Conservation (phyloP, 257 asterid genomes). For the Fraxinus quadrangulata region DNA sequence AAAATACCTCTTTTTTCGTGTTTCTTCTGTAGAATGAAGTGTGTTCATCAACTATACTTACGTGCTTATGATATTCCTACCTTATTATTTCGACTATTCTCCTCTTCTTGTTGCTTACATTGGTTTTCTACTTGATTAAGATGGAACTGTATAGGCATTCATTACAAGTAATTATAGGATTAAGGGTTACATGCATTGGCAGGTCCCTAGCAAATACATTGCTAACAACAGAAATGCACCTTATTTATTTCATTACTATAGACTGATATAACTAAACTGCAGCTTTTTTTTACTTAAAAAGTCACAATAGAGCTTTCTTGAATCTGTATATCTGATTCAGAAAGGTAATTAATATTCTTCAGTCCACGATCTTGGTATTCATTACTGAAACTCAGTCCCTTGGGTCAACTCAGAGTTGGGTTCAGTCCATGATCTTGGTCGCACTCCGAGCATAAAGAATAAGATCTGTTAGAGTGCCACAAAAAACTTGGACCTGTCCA, state of each 20-base stretch:
- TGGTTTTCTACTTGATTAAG: neutral
- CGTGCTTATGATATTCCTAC: too few relatives aligned
- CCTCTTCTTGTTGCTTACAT: neutral
- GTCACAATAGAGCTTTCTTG: neutral
- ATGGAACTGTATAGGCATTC: too few relatives aligned
- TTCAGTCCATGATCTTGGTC: constrained; percentile 32
- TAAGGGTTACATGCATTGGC: too few relatives aligned
- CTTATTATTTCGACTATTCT: too few relatives aligned
- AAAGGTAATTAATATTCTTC: neutral
- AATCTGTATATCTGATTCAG: neutral
- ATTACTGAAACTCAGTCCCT: too few relatives aligned
- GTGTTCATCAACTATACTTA: neutral
- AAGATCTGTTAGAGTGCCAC: constrained; percentile 16
- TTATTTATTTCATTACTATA: neutral
- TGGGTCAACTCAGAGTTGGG: neutral
- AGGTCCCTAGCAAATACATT: too few relatives aligned
- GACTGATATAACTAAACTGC: neutral
- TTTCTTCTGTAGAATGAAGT: neutral
- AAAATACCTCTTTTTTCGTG: neutral
- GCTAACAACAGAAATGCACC: neutral
- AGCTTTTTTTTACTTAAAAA: neutral
- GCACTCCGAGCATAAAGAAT: constrained; percentile 5
- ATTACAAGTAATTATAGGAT: too few relatives aligned
- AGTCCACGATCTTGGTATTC: too few relatives aligned
- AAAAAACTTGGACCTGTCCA: constrained; percentile 24